Conservation (phyloP, 495 filamentous ascomycete genomes). For the Penicillium argentinense region DNA sequence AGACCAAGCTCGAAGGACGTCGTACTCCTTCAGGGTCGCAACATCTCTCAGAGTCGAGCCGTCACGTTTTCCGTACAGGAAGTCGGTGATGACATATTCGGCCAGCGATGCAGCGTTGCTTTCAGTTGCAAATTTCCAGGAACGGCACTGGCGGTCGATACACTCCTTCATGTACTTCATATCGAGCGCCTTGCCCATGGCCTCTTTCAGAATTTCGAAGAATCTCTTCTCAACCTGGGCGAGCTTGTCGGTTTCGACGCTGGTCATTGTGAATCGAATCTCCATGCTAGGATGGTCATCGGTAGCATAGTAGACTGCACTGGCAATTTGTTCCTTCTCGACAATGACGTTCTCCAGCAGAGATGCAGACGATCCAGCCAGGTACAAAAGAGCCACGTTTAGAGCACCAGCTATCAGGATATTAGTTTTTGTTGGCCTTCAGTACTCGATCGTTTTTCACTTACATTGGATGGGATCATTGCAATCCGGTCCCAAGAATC, state of each 20-base stretch:
- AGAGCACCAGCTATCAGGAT: slow-evolving; percentile 58
- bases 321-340: slow-evolving; percentile 89
- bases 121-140: slow-evolving; percentile 78
- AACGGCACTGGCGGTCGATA: slow-evolving; percentile 71
- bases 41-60: slow-evolving; percentile 76
- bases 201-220: slow-evolving; percentile 77
- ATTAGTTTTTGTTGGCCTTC: slow-evolving; percentile 12
- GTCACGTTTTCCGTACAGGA: slow-evolving; percentile 83
- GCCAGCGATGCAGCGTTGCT: slow-evolving; percentile 71
- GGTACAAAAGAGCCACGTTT: slow-evolving; percentile 74
- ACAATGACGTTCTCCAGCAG: slow-evolving; percentile 89
- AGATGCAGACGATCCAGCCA: slow-evolving; percentile 89
- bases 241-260: slow-evolving; percentile 85
- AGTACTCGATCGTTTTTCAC: neutral
- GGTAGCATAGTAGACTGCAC: slow-evolving; percentile 71
- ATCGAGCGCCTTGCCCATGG: slow-evolving; percentile 75
- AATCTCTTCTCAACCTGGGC: slow-evolving; percentile 80
- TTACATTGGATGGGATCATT: slow-evolving; percentile 57
- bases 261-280: slow-evolving; percentile 77
- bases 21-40: slow-evolving; percentile 68
- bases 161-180: slow-evolving; percentile 88
- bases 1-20: slow-evolving; percentile 73
- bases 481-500: slow-evolving; percentile 80
- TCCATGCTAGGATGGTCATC: slow-evolving; percentile 78
- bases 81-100: slow-evolving; percentile 81